phyloP scores from a whole-genome alignment of 2,329 filamentous ascomycete genomes.

The Colletotrichum sp. region DNA sequence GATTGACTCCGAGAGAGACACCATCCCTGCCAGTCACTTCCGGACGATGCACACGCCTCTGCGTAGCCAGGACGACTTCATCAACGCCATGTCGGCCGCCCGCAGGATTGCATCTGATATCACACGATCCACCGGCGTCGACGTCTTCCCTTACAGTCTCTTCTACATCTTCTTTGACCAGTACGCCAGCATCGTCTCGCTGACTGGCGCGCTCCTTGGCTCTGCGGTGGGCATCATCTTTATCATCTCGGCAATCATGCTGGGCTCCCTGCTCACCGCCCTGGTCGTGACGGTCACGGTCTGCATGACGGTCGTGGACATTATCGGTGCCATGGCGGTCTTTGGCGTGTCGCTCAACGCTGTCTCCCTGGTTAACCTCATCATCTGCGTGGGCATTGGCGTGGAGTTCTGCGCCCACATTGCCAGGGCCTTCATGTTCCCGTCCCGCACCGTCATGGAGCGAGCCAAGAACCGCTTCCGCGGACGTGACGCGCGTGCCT shows the following conservation, averaged over 20 bases:
- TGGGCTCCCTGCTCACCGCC: slow-evolving; percentile 84
- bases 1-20: slow-evolving; percentile 69
- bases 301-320: slow-evolving; percentile 91
- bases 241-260: slow-evolving; percentile 75
- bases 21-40: slow-evolving; percentile 87
- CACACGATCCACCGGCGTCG: slow-evolving; percentile 70
- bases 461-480: slow-evolving; percentile 78
- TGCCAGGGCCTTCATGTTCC: slow-evolving; percentile 94
- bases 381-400: slow-evolving; percentile 95
- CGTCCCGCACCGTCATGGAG: slow-evolving; percentile 81
- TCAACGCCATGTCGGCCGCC: slow-evolving; percentile 86
- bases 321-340: slow-evolving; percentile 93
- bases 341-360: slow-evolving; percentile 91
- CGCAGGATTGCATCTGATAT: slow-evolving; percentile 86
- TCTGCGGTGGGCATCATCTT: slow-evolving; percentile 88
- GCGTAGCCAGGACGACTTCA: slow-evolving; percentile 89
- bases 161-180: slow-evolving; percentile 99
- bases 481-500: slow-evolving; percentile 83
- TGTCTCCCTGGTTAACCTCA: slow-evolving; percentile 91
- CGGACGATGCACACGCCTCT: slow-evolving; percentile 87
- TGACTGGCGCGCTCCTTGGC: slow-evolving; percentile 81
- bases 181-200: slow-evolving; percentile 81
- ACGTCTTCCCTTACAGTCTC: slow-evolving; percentile 95
- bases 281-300: slow-evolving; percentile 86
- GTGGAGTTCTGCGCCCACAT: slow-evolving; percentile 99